Conservation (phyloP, 345 rosid species). For the Linum tenue region DNA sequence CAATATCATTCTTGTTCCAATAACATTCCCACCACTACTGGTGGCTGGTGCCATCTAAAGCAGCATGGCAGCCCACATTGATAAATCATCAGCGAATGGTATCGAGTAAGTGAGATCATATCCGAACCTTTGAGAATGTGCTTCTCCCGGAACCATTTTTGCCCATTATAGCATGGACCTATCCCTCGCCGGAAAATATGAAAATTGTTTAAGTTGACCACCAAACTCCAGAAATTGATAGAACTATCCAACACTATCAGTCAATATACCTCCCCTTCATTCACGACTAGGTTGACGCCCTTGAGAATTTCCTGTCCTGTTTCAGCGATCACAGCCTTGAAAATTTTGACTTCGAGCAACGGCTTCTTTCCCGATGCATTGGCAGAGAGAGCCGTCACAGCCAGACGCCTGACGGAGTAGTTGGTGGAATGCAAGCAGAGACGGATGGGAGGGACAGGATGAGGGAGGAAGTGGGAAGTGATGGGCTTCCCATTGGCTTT, state of each 20-base stretch:
- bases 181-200: not conserved
- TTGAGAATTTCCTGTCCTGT: constrained; percentile 31
- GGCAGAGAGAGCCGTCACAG: not conserved
- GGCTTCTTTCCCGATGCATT: constrained; percentile 27
- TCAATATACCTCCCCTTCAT: constrained; percentile 72
- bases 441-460: not conserved
- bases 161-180: constrained; percentile 95
- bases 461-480: not conserved
- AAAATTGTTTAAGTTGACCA: not conserved
- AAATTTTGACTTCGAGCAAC: constrained; percentile 65
- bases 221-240: not conserved
- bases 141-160: constrained; percentile 27
- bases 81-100: too few relatives aligned
- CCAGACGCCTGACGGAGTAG: not conserved
- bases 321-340: constrained; percentile 57
- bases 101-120: not conserved
- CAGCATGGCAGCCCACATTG: too few relatives aligned
- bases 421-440: not conserved
- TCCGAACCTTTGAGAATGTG: constrained; percentile 68
- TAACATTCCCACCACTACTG: too few relatives aligned
- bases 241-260: not conserved
- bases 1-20: too few relatives aligned
- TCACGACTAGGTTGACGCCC: constrained; percentile 64
- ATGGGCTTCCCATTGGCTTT: too few relatives aligned
- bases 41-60: too few relatives aligned